Evolutionary conservation across 257 asterid species (phyloP).

Genomic region (Solanum appendiculatum): DNA sequence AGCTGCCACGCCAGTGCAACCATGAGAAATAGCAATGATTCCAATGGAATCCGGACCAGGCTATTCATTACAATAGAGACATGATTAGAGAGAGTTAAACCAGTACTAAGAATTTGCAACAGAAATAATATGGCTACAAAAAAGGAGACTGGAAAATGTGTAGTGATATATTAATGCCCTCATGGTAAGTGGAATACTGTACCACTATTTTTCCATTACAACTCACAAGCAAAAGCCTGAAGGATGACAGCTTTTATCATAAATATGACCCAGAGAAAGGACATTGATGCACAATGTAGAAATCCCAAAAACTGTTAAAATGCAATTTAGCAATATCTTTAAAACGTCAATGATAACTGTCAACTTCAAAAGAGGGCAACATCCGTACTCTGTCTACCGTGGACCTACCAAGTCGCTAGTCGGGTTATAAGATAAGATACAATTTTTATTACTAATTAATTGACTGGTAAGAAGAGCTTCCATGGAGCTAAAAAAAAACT

Average conservation of each 20-base stretch:
- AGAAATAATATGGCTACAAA: not conserved
- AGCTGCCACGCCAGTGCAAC: slow-evolving; percentile 99
- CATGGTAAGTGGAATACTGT: not conserved
- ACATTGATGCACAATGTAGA: not conserved
- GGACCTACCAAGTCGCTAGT: not conserved
- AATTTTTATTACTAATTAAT: not conserved
- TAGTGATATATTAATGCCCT: not conserved
- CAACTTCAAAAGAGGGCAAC: not conserved
- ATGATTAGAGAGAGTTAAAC: not conserved
- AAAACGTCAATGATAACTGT: not conserved
- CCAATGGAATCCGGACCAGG: slow-evolving; percentile 99
- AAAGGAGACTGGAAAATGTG: not conserved
- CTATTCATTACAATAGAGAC: slow-evolving; percentile 23
- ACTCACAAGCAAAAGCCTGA: not conserved
- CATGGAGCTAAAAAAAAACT: not conserved
- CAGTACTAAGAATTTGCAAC: not conserved
- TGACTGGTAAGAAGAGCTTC: not conserved
- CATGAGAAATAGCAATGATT: slow-evolving; percentile 98
- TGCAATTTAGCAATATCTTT: not conserved
- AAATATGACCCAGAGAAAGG: not conserved
- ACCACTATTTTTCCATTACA: not conserved
- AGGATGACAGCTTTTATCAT: not conserved
- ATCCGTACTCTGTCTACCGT: not conserved
- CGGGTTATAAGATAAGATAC: not conserved
- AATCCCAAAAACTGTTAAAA: not conserved